Evolutionary conservation across 164 flowering plant genomes (phyloP).

Genomic region (Warburgia ugandensis): DNA sequence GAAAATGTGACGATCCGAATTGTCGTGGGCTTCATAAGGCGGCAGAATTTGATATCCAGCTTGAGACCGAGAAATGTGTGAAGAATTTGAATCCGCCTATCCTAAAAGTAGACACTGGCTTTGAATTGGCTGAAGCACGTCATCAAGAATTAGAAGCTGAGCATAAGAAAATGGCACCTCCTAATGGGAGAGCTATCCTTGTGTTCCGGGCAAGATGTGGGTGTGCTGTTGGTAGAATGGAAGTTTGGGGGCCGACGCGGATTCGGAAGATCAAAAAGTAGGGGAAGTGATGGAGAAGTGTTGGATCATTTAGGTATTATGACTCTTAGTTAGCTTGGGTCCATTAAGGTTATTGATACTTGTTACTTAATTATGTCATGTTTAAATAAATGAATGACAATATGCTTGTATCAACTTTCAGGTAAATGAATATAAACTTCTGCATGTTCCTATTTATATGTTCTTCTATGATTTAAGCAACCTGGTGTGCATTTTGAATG

Average conservation of each 20-base stretch:
- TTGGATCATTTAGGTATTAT: neutral
- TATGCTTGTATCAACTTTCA: neutral
- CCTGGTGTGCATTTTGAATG: too few relatives aligned
- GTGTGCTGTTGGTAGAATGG: slow-evolving; percentile 78
- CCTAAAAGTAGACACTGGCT: slow-evolving; percentile 34
- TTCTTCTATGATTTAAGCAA: too few relatives aligned
- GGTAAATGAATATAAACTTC: neutral
- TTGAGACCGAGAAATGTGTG: slow-evolving; percentile 73
- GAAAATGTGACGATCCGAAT: slow-evolving; percentile 60
- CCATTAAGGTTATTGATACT: neutral
- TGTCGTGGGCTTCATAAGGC: slow-evolving; percentile 74
- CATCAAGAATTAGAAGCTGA: slow-evolving; percentile 74
- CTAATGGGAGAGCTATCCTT: slow-evolving; percentile 82
- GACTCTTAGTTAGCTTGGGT: neutral
- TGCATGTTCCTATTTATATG: neutral
- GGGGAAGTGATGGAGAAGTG: slow-evolving; percentile 4
- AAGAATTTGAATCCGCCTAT: slow-evolving; percentile 35
- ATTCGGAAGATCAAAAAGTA: slow-evolving; percentile 62
- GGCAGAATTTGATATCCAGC: slow-evolving; percentile 81
- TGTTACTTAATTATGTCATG: neutral
- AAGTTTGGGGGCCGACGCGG: slow-evolving; percentile 73
- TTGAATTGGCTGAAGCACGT: slow-evolving; percentile 59
- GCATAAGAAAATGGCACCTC: slow-evolving; percentile 92
- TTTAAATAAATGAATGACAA: neutral
- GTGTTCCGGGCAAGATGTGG: slow-evolving; percentile 81